Evolutionary conservation across 148 eudicot species (phyloP).

Genomic region (Amaranthus cruentus): DNA sequence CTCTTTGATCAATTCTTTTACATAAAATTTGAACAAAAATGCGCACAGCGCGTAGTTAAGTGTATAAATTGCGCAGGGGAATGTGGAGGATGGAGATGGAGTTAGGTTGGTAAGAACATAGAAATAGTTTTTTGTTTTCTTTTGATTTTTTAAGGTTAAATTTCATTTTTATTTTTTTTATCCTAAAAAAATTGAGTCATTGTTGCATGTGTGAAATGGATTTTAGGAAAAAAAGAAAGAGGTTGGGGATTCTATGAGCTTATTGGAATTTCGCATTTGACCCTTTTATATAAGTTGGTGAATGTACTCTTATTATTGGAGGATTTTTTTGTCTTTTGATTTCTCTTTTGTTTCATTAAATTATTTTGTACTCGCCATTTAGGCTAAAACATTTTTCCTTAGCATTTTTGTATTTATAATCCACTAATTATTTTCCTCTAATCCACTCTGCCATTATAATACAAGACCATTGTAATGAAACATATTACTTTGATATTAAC

Average conservation of each 20-base stretch:
- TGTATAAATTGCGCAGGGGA: slow-evolving; percentile 32
- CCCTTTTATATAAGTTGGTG: slow-evolving; percentile 23
- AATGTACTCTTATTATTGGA: slow-evolving; percentile 18
- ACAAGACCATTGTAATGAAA: too few species aligned
- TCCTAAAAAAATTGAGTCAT: slow-evolving; percentile 16
- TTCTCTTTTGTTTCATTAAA: not conserved
- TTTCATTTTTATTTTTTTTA: slow-evolving; percentile 2
- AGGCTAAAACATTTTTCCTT: not conserved
- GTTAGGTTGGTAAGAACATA: slow-evolving; percentile 13
- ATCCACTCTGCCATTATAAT: too few species aligned
- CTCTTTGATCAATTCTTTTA: too few species aligned
- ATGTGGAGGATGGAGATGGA: slow-evolving; percentile 20
- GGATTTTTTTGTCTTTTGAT: not conserved
- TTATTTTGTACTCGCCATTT: not conserved
- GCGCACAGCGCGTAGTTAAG: slow-evolving; percentile 35
- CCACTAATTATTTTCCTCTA: too few species aligned
- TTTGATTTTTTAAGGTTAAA: not conserved
- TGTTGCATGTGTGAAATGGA: slow-evolving; percentile 23
- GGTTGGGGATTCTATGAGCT: slow-evolving; percentile 20
- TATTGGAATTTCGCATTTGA: slow-evolving; percentile 26
- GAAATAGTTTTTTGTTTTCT: not conserved
- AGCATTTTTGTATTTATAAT: slow-evolving; percentile 24
- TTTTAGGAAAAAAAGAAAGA: slow-evolving; percentile 10
- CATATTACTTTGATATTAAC: too few species aligned
- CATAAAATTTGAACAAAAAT: not conserved